Conservation (phyloP, 129 eudicot species). For the Rutidosis leptorrhynchoides region DNA sequence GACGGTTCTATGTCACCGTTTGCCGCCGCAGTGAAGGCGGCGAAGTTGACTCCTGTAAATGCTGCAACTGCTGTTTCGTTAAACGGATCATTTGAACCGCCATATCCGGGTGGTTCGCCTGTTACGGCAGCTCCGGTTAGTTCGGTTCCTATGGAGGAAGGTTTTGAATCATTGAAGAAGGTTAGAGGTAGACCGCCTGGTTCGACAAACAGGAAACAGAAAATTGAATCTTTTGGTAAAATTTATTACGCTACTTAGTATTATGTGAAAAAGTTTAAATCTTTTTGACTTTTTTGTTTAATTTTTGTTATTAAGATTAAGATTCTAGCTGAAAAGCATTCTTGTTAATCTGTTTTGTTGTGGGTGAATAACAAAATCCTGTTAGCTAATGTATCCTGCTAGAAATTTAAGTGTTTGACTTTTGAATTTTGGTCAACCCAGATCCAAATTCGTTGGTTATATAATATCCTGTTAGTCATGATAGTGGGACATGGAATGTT, state of each 20-base stretch:
- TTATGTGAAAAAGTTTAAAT: neutral
- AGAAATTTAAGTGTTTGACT: conserved; percentile 4
- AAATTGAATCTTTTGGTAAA: conserved; percentile 58
- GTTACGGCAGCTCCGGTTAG: conserved; percentile 36
- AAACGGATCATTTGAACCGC: conserved; percentile 35
- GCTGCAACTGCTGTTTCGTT: conserved; percentile 16
- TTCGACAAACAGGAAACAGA: conserved; percentile 53
- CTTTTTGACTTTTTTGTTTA: neutral
- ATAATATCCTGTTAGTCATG: conserved; percentile 22
- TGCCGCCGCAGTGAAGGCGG: conserved; percentile 19
- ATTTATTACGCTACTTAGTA: neutral
- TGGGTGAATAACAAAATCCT: too few species aligned
- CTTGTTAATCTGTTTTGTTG: neutral
- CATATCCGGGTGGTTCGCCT: conserved; percentile 27
- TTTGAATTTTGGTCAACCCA: conserved; percentile 10
- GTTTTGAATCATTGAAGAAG: conserved; percentile 39
- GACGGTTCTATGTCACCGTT: conserved; percentile 59
- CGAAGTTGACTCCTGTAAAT: conserved; percentile 22
- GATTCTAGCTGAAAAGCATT: neutral
- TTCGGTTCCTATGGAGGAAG: conserved; percentile 40
- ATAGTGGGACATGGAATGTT: conserved; percentile 39
- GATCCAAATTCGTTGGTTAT: conserved; percentile 26
- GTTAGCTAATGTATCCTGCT: neutral
- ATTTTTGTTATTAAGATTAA: too few species aligned
- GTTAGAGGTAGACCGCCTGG: conserved; percentile 82